A percentile compares a stretch with the other conserved stretches of the same genome.
These are phyloP conservation scores for Beauveria bassiana DNA, from an alignment of 2,329 filamentous ascomycete species.

Conservation along the genomic window DNA sequence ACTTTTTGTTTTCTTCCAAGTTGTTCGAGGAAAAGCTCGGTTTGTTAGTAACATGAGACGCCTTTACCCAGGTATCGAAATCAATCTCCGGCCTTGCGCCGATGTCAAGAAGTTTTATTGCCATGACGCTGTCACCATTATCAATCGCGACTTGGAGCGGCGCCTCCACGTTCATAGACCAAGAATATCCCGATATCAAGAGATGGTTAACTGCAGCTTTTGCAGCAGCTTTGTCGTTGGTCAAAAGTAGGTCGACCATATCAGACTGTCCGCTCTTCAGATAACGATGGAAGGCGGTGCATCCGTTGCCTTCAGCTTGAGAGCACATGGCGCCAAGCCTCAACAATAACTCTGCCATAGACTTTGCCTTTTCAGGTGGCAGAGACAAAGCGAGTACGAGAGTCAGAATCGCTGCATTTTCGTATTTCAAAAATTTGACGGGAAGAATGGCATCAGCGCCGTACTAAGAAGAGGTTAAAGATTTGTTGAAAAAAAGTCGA, in stretches of 20 bases:
- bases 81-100: slow-evolving; percentile 54
- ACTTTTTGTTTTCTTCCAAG: slow-evolving; percentile 39
- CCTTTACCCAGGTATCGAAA: slow-evolving; percentile 57
- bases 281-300: slow-evolving; percentile 60
- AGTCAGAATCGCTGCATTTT: slow-evolving; percentile 57
- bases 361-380: slow-evolving; percentile 52
- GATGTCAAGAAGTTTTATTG: slow-evolving; percentile 52
- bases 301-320: slow-evolving; percentile 59
- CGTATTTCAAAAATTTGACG: slow-evolving; percentile 53
- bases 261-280: slow-evolving; percentile 42
- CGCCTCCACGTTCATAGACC: slow-evolving; percentile 29
- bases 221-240: slow-evolving; percentile 52
- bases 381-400: slow-evolving; percentile 61
- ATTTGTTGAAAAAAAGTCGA: background rate
- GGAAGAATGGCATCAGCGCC: slow-evolving; percentile 72
- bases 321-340: slow-evolving; percentile 63
- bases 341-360: slow-evolving; percentile 58
- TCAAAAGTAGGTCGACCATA: slow-evolving; percentile 40
- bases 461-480: slow-evolving; percentile 41
- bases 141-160: slow-evolving; percentile 54
- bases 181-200: slow-evolving; percentile 30
- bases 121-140: slow-evolving; percentile 42
- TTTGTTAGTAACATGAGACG: slow-evolving; percentile 36
- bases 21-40: slow-evolving; percentile 25
- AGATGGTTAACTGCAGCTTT: slow-evolving; percentile 62